Conservation (phyloP, 2,329 filamentous ascomycete species). For the Epichloe bromicola region DNA sequence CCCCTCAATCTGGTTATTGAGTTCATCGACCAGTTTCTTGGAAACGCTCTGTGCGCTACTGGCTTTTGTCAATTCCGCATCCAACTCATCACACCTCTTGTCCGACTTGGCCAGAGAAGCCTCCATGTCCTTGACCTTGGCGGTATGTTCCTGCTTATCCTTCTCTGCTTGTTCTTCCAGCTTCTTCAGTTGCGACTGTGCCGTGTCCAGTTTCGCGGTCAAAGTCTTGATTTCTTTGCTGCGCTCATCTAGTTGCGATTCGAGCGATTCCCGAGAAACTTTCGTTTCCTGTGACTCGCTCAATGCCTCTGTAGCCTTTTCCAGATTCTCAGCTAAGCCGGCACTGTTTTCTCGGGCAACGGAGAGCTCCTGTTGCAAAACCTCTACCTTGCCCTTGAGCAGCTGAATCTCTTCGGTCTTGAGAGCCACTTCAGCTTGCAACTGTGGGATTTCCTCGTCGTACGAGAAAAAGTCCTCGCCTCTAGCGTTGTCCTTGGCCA, state of each 20-base stretch:
- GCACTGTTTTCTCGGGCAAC: constrained; percentile 58
- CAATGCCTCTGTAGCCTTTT: constrained; percentile 53
- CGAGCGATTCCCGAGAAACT: constrained; percentile 30
- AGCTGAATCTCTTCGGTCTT: constrained; percentile 58
- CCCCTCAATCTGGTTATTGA: constrained; percentile 23
- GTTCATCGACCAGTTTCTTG: constrained; percentile 27
- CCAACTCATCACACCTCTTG: constrained; percentile 24
- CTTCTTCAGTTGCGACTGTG: constrained; percentile 31
- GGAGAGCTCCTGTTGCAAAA: constrained; percentile 56
- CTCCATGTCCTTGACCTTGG: constrained; percentile 24
- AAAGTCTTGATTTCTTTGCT: constrained; percentile 35
- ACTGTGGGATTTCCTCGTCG: constrained; percentile 69
- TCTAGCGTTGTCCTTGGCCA: constrained; percentile 15
- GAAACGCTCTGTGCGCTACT: constrained; percentile 26
- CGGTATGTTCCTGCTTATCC: constrained; percentile 18
- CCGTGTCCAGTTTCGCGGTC: constrained; percentile 33
- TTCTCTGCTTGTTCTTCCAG: constrained; percentile 25
- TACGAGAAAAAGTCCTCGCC: constrained; percentile 82
- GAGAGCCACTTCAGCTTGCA: constrained; percentile 62
- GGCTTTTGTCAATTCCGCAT: constrained; percentile 27
- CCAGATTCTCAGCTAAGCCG: constrained; percentile 53
- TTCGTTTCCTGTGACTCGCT: constrained; percentile 30
- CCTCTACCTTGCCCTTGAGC: constrained; percentile 55
- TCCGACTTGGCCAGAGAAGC: constrained; percentile 21
- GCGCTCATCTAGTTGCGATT: constrained; percentile 35